Base-by-base conservation (phyloP, 768 basidiomycete species). In the Pleurotus eryngii region DNA sequence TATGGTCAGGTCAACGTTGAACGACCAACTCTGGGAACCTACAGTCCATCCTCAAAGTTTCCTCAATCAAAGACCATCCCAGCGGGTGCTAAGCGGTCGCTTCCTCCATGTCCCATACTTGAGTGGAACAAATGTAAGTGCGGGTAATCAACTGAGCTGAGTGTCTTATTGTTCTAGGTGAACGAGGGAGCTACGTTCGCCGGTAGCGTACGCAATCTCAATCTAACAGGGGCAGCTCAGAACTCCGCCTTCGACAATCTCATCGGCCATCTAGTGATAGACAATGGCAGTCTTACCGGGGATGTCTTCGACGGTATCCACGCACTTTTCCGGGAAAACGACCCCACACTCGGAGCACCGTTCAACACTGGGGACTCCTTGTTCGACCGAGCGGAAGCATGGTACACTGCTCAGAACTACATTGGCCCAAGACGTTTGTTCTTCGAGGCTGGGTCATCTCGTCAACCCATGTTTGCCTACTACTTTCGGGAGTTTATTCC, bases 341-440 rank as follows among this genome's bases (percentile, higher is more conserved):
- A 81, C 51, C 69, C 76, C 2, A 62, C 72, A 2, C 65, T 76
- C 3, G 82, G 83, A 3, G 78, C 76, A 0, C 74, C 77, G 0
- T 85, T 83, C 70, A 78, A 80, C 57, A 86, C 82, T 0, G 83
- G 84, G 0, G 82, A 86, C 64, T 79, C 78, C 6, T 69, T 86
- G 5, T 86, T 81, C 56, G 84, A 86, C 61, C 66, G 84, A 46
- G 79, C 74, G 0, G 78, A 68, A 46, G 73, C 83, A 0, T 86
- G 81, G 79, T 86, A 85, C 60, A 81, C 80, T 0, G 82, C 81
- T 59, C 69, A 74, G 53, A 84, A 84, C 80, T 86, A 75, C 64
- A 68, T 85, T 35, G 72, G 77, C 0, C 74, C 81, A 0, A 64
- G 83, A 27, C 69, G 83, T 40, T 68, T 79, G 42, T 80, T 84